Percentiles rank a stretch among this genome's conserved stretches.
Evolutionary conservation across 2,329 filamentous ascomycete species (phyloP).

Genomic region (Beauveria asiatica): DNA sequence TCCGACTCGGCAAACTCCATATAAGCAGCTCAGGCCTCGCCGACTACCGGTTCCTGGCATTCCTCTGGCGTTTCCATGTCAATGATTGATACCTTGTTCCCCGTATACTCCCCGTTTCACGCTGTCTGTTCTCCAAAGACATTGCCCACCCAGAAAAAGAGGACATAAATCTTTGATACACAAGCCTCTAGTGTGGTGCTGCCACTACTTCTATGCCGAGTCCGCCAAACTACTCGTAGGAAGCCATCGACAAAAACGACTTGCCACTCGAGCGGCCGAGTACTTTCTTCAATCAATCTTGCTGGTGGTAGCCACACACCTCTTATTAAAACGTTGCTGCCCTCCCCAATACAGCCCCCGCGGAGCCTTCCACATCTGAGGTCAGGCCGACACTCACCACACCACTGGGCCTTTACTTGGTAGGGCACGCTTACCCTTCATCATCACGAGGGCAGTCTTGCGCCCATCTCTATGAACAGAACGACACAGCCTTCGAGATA

Average conservation of each 20-base stretch:
- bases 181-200: not conserved
- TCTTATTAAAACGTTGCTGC: not conserved
- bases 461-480: not conserved
- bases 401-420: not conserved
- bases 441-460: not conserved
- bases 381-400: not conserved
- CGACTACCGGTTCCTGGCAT: slow-evolving; percentile 4
- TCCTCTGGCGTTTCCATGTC: not conserved
- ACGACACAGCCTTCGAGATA: not conserved
- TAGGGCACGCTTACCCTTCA: not conserved
- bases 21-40: slow-evolving; percentile 5
- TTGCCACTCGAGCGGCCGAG: not conserved
- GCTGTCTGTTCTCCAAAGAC: not conserved
- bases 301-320: not conserved
- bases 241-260: not conserved
- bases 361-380: slow-evolving; percentile 4
- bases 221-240: not conserved
- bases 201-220: not conserved
- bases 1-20: slow-evolving; percentile 2
- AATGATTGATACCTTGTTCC: not conserved
- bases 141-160: not conserved
- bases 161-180: not conserved
- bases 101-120: not conserved
- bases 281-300: not conserved
- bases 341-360: not conserved